phyloP scores from a whole-genome alignment of 2,329 filamentous ascomycete species.

The Exophiala sideris region DNA sequence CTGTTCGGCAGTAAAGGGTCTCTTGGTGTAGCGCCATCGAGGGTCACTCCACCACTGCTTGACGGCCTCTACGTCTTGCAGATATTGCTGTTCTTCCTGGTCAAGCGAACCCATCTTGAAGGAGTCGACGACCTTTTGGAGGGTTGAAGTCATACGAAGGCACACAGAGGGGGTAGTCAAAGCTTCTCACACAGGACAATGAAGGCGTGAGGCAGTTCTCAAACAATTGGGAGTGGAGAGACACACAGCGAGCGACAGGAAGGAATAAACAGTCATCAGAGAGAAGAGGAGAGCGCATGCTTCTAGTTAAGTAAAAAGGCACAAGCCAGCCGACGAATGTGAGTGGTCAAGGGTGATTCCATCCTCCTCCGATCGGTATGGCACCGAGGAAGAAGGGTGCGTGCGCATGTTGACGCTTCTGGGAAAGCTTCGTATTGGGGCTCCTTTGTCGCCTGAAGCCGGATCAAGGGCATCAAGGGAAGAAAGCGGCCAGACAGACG shows the following conservation, averaged over 20 bases:
- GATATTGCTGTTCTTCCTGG: slow-evolving; percentile 70
- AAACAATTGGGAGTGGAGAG: background rate
- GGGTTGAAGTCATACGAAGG: slow-evolving; percentile 12
- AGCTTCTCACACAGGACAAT: slow-evolving; percentile 2
- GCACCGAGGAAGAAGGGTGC: slow-evolving; percentile 4
- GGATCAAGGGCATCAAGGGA: slow-evolving; percentile 3
- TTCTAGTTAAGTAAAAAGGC: slow-evolving; percentile 17
- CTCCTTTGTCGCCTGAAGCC: background rate
- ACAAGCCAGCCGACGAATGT: slow-evolving; percentile 2
- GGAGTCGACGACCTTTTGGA: slow-evolving; percentile 18
- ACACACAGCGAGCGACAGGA: background rate
- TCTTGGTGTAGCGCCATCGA: slow-evolving; percentile 88
- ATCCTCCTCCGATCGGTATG: slow-evolving; percentile 8
- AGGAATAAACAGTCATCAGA: slow-evolving; percentile 5
- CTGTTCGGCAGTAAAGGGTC: slow-evolving; percentile 92
- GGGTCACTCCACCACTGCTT: slow-evolving; percentile 93
- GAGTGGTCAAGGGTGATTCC: slow-evolving; percentile 4
- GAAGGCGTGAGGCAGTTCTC: background rate
- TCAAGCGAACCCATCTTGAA: slow-evolving; percentile 47
- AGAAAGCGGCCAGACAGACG: slow-evolving; percentile 2
- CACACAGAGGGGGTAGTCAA: background rate
- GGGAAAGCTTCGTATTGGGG: slow-evolving; percentile 3
- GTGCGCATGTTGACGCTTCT: background rate
- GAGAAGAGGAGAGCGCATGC: slow-evolving; percentile 1
- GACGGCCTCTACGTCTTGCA: slow-evolving; percentile 79